Percentiles rank a stretch among this genome's conserved stretches.
Evolutionary conservation across 257 asterid species (phyloP).

Genomic region (Parsonsia alboflavescens): DNA sequence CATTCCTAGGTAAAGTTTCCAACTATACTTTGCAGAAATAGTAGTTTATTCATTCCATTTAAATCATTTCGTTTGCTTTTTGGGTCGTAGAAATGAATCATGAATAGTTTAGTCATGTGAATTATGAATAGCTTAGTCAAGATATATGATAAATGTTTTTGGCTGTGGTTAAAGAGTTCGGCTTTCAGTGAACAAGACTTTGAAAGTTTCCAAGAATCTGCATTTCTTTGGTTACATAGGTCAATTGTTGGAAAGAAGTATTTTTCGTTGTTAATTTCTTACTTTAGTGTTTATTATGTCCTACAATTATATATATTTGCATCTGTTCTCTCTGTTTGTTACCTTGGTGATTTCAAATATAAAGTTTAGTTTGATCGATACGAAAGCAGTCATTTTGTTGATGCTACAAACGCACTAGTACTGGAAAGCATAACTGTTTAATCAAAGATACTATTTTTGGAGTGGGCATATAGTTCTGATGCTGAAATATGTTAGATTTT

Average conservation of each 20-base stretch:
- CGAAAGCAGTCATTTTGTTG: background rate
- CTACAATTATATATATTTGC: background rate
- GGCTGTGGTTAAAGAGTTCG: background rate
- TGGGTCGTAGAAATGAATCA: no score
- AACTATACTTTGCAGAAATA: background rate
- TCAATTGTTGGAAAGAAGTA: background rate
- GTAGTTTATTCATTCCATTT: background rate
- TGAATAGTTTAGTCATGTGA: no score
- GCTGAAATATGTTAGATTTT: background rate
- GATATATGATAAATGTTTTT: background rate
- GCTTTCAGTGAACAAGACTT: no score
- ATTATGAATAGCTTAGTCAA: background rate
- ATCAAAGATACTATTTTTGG: background rate
- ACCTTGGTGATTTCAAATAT: no score
- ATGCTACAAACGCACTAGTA: background rate
- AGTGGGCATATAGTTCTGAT: background rate
- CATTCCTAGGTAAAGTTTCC: slow-evolving; percentile 59
- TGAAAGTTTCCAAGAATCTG: background rate
- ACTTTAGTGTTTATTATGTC: no score
- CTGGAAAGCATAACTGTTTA: background rate
- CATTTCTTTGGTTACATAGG: background rate
- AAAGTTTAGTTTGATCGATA: background rate
- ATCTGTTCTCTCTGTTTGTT: background rate
- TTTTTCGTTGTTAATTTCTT: no score
- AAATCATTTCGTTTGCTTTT: background rate